Base-by-base conservation (phyloP, 768 basidiomycete species). In the Boletus sp. region DNA sequence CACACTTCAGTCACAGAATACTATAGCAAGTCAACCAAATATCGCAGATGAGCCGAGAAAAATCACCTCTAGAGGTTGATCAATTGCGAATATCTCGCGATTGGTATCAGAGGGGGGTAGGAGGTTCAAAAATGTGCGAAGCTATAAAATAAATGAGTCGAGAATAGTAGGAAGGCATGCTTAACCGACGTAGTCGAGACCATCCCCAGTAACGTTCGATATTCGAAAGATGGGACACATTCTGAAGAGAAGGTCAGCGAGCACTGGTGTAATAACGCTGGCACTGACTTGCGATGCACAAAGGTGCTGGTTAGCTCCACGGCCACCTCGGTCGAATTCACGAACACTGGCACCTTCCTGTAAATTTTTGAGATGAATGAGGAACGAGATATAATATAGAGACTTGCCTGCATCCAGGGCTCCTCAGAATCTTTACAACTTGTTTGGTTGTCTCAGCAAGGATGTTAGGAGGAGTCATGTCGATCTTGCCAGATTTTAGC, bases 391-490 rank as follows among this genome's bases (percentile, higher is more conserved):
- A 41, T 30, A 50, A 20, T 49, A 17, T 9, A 28, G 30, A 33
- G 28, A 73, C 78, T 54, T 50, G 89, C 92, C 92, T 79, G 77
- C 95, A 98, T 10, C 96, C 96, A 9, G 95, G 97, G 62, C 90
- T 92, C 69, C 83, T 87, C 56, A 98, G 74, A 40, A 98, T 93
- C 77, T 97, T 99, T 9, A 85, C 82, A 0, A 98, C 88, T 75
- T 98, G 95, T 66, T 90, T 92, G 44, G 90, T 79, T 0, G 95
- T 98, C 71, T 96, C 90, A n/a, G 84, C 85, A 47, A 94, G 81
- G 33, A 95, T 87, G 60, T 96, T 92, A 11, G 88, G 80, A 6
- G 97, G 97, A 0, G 96, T 98, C 96, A 97, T 98, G 70, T 98
- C 97, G 65, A 97, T 90, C 93, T 65, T 32, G 18, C 6, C 28